Conservation (phyloP, 2,329 filamentous ascomycete genomes). For the Epichloe aotearoae region DNA sequence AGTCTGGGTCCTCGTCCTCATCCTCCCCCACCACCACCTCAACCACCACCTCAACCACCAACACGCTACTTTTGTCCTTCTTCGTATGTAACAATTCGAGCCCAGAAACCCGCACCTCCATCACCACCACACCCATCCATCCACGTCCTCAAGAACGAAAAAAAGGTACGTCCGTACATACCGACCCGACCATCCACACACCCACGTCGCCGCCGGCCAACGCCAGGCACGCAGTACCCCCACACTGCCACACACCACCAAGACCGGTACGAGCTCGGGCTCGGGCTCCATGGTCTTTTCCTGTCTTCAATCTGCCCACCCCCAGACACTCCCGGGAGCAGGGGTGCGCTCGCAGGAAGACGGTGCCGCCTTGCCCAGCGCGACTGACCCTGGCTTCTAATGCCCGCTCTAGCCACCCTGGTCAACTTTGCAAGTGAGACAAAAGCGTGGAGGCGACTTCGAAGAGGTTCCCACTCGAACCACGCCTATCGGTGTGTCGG, state of each 20-base stretch:
- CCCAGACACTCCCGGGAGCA: slow-evolving; percentile 3
- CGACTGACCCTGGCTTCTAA: slow-evolving; percentile 7
- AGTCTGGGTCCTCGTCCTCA: too few species aligned
- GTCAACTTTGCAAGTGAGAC: slow-evolving; percentile 39
- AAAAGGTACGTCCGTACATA: neutral
- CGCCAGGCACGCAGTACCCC: slow-evolving; percentile 4
- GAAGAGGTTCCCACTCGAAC: slow-evolving; percentile 10
- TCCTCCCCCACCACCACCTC: neutral
- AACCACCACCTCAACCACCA: neutral
- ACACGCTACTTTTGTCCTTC: slow-evolving; percentile 1
- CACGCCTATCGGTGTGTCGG: slow-evolving; percentile 7
- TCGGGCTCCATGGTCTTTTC: slow-evolving; percentile 5
- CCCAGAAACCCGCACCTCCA: neutral
- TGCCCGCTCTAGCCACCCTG: slow-evolving; percentile 11
- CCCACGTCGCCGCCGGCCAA: slow-evolving; percentile 3
- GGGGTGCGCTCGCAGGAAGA: slow-evolving; percentile 3
- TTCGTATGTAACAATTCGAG: neutral
- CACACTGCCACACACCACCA: slow-evolving; percentile 3
- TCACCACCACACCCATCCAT: neutral
- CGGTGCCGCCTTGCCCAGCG: slow-evolving; percentile 7
- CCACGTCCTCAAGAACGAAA: neutral
- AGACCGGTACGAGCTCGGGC: slow-evolving; percentile 4
- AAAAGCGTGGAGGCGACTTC: slow-evolving; percentile 22
- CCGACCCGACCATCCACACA: neutral
- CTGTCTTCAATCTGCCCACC: slow-evolving; percentile 7